Base-by-base conservation (phyloP, 2,329 filamentous ascomycete species). In the Colletotrichum incanum region DNA sequence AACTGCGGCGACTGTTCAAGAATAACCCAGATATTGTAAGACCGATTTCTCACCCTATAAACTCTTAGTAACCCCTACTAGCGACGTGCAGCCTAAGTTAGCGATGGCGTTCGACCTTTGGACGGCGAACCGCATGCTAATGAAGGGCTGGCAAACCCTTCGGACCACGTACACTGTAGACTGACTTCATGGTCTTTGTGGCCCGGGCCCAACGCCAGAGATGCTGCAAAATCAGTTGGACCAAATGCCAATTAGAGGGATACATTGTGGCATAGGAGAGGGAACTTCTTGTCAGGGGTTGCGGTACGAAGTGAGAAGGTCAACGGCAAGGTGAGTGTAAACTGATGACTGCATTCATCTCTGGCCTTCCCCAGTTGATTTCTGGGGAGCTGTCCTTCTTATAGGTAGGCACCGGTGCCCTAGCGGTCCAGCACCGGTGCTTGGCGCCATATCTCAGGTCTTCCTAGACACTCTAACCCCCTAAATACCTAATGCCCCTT, bases 201-300 rank as follows among this genome's bases (percentile, higher is more conserved):
- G 5, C 50, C 12, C 50, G 26, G 28, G 28, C 50, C 28, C 26
- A 16, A 54, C 50, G n/a, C 50, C 50, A 8, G 26, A 26, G 7
- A 26, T 54, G 14, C 14, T 54, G 50, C 50, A 54, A 54, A 54
- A 54, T 31, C 50, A 54, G 16, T 12, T 54, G 26, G 50, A 54
- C 26, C 50, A 54, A 18, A 31, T 54, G 50, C n/a, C n/a, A n/a
- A n/a, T n/a, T 54, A 8, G 50, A 54, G 14, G 50, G 18, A 28
- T 54, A 34, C 26, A 31, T 54, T 16, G 50, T 54, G 14, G 18
- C 50, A 31, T 12, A n/a, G 14, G 50, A 54, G 50, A 54, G 16
- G 50, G 14, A 31, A 20, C 50, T 54, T 6, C 50, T 54, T 8
- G 18, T 9, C 18, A n/a, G n/a, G n/a, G n/a, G n/a, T n/a, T n/a